Evolutionary conservation across 495 filamentous ascomycete genomes (phyloP).

Genomic region (Staphylotrichum tortipilum): DNA sequence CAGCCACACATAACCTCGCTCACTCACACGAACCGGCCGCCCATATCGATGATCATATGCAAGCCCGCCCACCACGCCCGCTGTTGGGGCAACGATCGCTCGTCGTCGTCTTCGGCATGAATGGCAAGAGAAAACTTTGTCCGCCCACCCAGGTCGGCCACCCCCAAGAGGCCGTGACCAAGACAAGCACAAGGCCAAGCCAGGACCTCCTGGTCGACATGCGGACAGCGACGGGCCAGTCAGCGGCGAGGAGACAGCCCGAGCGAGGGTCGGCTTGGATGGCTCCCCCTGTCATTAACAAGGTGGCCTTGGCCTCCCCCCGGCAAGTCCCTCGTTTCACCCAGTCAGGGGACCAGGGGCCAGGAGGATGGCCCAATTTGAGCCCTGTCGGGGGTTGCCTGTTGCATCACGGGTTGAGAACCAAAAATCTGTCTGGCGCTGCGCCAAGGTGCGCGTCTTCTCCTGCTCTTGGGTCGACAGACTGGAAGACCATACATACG

Average conservation of each 20-base stretch:
- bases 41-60: not conserved
- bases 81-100: too few relatives aligned
- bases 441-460: not conserved
- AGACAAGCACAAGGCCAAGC: too few relatives aligned
- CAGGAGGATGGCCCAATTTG: constrained; percentile 25
- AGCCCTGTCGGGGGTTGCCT: constrained; percentile 16
- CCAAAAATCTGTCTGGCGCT: constrained; percentile 11
- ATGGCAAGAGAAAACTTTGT: not conserved
- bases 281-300: constrained; percentile 19
- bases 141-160: not conserved
- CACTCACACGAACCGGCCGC: too few relatives aligned
- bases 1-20: too few relatives aligned
- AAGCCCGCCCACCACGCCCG: too few relatives aligned
- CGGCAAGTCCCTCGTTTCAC: constrained; percentile 28
- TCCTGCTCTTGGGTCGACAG: too few relatives aligned
- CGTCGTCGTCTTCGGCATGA: not conserved
- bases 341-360: constrained; percentile 19
- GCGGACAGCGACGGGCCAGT: not conserved
- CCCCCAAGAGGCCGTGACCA: too few relatives aligned
- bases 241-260: not conserved
- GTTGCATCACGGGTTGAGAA: constrained; percentile 11
- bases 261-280: not conserved
- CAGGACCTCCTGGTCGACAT: too few relatives aligned
- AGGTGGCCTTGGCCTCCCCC: constrained; percentile 17
- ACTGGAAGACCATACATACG: too few relatives aligned